Evolutionary conservation across 306 rosid species (phyloP).

Genomic region (Malus sylvestris): DNA sequence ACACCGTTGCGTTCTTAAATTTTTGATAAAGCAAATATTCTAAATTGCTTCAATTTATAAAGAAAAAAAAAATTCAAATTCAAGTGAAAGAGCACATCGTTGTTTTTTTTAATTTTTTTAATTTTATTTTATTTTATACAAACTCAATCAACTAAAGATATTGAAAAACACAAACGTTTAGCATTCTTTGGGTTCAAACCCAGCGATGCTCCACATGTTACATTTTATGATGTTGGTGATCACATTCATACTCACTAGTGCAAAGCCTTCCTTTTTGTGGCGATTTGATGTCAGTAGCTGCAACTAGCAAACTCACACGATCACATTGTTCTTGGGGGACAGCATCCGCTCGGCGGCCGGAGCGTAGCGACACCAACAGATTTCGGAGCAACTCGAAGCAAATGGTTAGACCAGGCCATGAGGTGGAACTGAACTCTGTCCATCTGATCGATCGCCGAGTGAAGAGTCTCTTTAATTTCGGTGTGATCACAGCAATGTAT

Average conservation of each 20-base stretch:
- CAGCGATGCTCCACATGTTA: neutral
- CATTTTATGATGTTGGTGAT: neutral
- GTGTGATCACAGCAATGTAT: slow-evolving; percentile 36
- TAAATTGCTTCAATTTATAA: too few relatives aligned
- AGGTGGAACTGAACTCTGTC: slow-evolving; percentile 26
- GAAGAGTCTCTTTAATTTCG: slow-evolving; percentile 29
- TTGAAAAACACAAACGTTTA: neutral
- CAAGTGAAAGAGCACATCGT: too few relatives aligned
- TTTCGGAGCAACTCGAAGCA: neutral
- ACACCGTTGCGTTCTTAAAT: too few relatives aligned
- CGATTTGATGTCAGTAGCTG: neutral
- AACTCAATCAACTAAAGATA: too few relatives aligned
- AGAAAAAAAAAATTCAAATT: too few relatives aligned
- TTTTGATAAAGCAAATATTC: too few relatives aligned
- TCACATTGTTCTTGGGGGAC: neutral
- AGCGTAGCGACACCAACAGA: slow-evolving; percentile 3
- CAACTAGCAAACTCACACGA: neutral
- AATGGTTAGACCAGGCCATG: slow-evolving; percentile 37
- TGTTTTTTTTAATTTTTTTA: too few relatives aligned
- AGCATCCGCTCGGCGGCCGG: slow-evolving; percentile 9
- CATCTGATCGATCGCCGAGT: slow-evolving; percentile 27
- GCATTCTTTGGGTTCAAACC: neutral
- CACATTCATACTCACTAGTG: neutral
- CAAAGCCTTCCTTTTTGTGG: neutral
- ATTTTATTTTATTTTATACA: too few relatives aligned